Percentiles rank a stretch among this genome's conserved stretches.
Conservation (phyloP, 768 basidiomycete species). For the Jaapia argillacea region DNA sequence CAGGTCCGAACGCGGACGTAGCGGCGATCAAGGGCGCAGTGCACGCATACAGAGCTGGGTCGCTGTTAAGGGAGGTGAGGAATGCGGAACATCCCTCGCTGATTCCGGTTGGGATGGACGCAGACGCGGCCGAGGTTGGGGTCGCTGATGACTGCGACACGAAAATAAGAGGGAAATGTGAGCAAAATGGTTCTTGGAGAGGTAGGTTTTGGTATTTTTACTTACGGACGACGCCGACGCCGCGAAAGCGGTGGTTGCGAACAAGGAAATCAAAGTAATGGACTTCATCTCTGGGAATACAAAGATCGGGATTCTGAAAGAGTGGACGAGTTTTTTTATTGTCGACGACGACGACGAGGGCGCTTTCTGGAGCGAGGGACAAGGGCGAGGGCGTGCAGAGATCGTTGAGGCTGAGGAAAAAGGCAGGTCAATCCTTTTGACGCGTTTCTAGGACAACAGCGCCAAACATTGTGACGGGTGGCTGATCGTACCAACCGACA, state of each 20-base stretch:
- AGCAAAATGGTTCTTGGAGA: conserved; percentile 8
- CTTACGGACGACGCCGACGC: conserved; percentile 30
- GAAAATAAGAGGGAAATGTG: conserved; percentile 3
- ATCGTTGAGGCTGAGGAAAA: background rate
- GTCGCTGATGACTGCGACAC: conserved; percentile 10
- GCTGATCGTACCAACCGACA: too few relatives aligned
- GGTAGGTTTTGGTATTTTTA: too few relatives aligned
- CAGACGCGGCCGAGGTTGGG: conserved; percentile 23
- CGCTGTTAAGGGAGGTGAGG: conserved; percentile 51
- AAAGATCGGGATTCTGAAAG: conserved; percentile 8
- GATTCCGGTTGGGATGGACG: conserved; percentile 63
- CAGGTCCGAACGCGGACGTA: conserved; percentile 43
- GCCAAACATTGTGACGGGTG: too few relatives aligned
- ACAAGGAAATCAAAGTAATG: conserved; percentile 39
- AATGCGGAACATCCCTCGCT: conserved; percentile 44
- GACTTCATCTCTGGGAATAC: conserved; percentile 34
- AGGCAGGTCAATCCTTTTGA: background rate
- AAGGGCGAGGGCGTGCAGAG: background rate
- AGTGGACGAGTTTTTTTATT: conserved; percentile 28
- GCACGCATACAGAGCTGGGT: conserved; percentile 51
- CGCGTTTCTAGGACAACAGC: background rate
- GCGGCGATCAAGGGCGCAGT: conserved; percentile 50
- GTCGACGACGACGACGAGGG: conserved; percentile 23
- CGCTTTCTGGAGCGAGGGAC: background rate
- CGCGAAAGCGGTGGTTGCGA: conserved; percentile 41